These are phyloP conservation scores for Linderniella brevidens DNA, from an alignment of 257 asterid genomes.

Conservation along the genomic window DNA sequence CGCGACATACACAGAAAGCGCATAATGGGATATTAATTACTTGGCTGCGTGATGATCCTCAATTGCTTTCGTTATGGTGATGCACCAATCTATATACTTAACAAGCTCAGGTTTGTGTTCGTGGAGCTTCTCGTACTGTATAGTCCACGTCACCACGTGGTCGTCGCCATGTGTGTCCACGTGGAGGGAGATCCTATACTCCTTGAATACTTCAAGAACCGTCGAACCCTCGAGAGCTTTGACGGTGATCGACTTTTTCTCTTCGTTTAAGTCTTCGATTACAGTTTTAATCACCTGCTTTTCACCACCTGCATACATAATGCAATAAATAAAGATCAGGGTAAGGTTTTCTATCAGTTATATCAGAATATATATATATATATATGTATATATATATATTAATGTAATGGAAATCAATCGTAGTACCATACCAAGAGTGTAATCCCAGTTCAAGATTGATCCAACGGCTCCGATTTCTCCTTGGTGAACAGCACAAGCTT, in stretches of 20 bases:
- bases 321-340: not conserved
- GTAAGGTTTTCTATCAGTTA: no score
- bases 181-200: not conserved
- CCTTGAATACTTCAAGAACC: conserved; percentile 4
- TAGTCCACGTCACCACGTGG: conserved; percentile 12
- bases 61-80: no score
- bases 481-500: not conserved
- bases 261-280: not conserved
- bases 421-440: not conserved
- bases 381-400: no score
- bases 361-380: no score
- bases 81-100: no score
- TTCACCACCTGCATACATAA: not conserved
- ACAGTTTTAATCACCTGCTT: not conserved
- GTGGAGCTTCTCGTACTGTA: conserved; percentile 14
- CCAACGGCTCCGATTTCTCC: not conserved
- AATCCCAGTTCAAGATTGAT: not conserved
- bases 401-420: no score
- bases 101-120: not conserved
- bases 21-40: no score
- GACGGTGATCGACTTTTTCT: not conserved
- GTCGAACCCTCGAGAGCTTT: not conserved
- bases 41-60: no score
- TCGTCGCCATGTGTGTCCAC: conserved; percentile 1
- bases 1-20: no score